Evolutionary conservation across 495 filamentous ascomycete species (phyloP).

Genomic region (Daldinia bambusicola): DNA sequence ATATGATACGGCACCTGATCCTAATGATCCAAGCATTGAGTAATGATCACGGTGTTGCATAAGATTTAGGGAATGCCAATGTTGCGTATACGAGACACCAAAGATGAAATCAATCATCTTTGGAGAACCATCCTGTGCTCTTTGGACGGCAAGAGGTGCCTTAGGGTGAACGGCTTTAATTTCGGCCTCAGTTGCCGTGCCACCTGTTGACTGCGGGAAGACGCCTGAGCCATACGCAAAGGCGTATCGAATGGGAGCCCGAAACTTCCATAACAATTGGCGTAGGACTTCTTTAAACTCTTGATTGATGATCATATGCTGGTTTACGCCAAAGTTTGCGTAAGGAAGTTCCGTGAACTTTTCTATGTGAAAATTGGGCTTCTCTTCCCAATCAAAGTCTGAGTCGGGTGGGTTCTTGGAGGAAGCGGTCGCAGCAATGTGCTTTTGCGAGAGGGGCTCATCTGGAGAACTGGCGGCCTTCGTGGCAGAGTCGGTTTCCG

Average conservation of each 20-base stretch:
- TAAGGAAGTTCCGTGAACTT: conserved; percentile 88
- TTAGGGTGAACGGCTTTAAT: conserved; percentile 76
- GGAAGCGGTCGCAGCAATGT: conserved; percentile 10
- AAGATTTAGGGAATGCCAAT: conserved; percentile 96
- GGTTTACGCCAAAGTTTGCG: conserved; percentile 90
- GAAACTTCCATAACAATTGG: conserved; percentile 90
- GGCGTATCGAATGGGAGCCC: conserved; percentile 92
- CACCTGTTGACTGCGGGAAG: conserved; percentile 78
- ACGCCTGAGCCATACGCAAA: conserved; percentile 98
- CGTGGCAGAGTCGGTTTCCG: conserved; percentile 47
- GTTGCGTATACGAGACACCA: conserved; percentile 92
- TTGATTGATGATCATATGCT: conserved; percentile 91
- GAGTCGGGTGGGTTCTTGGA: conserved; percentile 34
- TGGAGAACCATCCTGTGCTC: conserved; percentile 82
- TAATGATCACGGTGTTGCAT: conserved; percentile 91
- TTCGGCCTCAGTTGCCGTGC: conserved; percentile 60
- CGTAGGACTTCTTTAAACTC: conserved; percentile 92
- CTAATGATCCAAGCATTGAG: conserved; percentile 83
- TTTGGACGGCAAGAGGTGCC: conserved; percentile 77
- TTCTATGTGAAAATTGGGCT: conserved; percentile 77
- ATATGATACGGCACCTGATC: conserved; percentile 81
- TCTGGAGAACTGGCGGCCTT: conserved; percentile 47
- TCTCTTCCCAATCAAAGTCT: conserved; percentile 76
- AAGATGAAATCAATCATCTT: conserved; percentile 99
- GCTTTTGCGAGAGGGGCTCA: conserved; percentile 38